These are phyloP conservation scores for Alternaria sp. DNA, from an alignment of 2,329 filamentous ascomycete genomes.

Conservation along the genomic window DNA sequence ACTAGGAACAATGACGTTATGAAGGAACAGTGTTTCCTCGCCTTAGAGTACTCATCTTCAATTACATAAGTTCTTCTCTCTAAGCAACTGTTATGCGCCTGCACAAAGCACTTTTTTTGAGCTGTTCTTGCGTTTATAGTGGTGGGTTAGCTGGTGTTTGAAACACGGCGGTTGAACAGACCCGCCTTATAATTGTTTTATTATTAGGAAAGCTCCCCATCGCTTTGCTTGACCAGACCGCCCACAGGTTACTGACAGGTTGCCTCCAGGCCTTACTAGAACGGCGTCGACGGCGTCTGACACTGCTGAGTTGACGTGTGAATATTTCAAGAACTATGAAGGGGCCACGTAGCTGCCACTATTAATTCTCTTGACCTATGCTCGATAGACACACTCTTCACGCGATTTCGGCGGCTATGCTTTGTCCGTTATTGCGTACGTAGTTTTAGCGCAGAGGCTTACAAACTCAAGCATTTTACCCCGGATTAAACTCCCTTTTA, in stretches of 20 bases:
- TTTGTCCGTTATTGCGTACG: background rate
- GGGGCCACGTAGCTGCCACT: background rate
- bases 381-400: slow-evolving; percentile 11
- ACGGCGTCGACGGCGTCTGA: background rate
- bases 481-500: slow-evolving; percentile 30
- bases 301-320: background rate
- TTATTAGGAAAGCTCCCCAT: background rate
- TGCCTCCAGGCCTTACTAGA: slow-evolving; percentile 2
- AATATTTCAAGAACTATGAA: background rate
- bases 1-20: background rate
- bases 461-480: background rate
- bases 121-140: background rate
- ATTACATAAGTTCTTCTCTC: background rate
- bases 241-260: background rate
- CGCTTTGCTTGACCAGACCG: background rate
- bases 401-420: slow-evolving; percentile 10
- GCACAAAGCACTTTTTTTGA: background rate
- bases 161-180: slow-evolving; percentile 1
- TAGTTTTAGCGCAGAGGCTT: slow-evolving; percentile 12
- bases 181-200: slow-evolving; percentile 12
- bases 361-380: background rate
- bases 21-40: too few relatives aligned
- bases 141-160: background rate
- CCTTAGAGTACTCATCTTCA: background rate
- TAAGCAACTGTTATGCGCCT: background rate